A percentile compares a stretch with the other conserved stretches of the same genome.
Conservation (phyloP, 2,329 filamentous ascomycete species). For the Pleomassaria siparia region DNA sequence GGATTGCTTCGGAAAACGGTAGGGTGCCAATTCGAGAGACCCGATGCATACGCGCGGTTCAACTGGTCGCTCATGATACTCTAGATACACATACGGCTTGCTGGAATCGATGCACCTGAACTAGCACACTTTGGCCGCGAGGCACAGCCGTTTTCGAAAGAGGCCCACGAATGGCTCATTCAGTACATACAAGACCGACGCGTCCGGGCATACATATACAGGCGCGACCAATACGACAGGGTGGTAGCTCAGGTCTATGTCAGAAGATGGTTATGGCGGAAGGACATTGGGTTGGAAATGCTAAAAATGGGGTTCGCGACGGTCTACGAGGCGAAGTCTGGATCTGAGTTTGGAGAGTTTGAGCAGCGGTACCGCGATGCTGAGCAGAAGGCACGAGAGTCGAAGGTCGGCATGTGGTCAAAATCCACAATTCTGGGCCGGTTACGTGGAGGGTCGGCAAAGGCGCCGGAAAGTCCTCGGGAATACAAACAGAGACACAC, state of each 20-base stretch:
- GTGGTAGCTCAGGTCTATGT: constrained; percentile 85
- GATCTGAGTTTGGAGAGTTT: constrained; percentile 78
- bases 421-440: constrained; percentile 43
- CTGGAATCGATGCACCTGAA: constrained; percentile 92
- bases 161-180: constrained; percentile 81
- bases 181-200: constrained; percentile 69
- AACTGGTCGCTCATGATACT: constrained; percentile 13
- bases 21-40: constrained; percentile 28
- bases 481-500: constrained; percentile 74
- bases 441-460: constrained; percentile 52
- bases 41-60: not conserved
- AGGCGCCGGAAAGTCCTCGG: constrained; percentile 74
- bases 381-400: constrained; percentile 55
- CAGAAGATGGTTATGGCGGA: constrained; percentile 65
- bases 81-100: constrained; percentile 84
- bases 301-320: constrained; percentile 81
- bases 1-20: constrained; percentile 78
- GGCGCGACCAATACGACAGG: constrained; percentile 87
- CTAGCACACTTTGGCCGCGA: constrained; percentile 87
- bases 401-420: constrained; percentile 67
- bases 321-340: constrained; percentile 89
- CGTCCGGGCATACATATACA: constrained; percentile 81
- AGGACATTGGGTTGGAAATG: constrained; percentile 89
- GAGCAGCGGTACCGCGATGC: constrained; percentile 65
- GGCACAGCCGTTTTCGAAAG: constrained; percentile 78